Evolutionary conservation across 352 stramenopile genomes (phyloP), one percentile per base, ranked within the genome.

Genomic region (Phytophthora litchii): DNA sequence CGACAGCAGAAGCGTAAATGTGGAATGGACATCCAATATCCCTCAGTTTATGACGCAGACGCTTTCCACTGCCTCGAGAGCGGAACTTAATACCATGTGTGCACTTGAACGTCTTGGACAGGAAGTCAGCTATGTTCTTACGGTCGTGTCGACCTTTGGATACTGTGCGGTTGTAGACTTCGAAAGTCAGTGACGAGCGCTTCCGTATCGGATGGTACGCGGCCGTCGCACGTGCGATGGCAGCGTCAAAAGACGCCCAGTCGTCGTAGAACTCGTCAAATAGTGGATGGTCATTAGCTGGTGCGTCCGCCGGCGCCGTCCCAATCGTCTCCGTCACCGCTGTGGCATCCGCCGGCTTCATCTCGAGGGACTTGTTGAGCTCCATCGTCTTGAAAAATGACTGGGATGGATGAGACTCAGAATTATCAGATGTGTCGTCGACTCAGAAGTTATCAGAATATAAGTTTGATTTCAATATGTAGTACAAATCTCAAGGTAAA

Each of bases 121-220:
- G 47, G 53, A 83, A 92, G 40, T 92, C 83, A 17, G 83, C 80
- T 38, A 92, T 87, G 42, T 49, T 73, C 43, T 83, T 87, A 36
- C 83, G 79, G 62, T 92, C 80, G 46, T 92, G 83, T 13, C 78
- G 77, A 29, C 83, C 83, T 70, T 92, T 92, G 6, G 83, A 92
- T n/a, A 92, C 83, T 1, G 83, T 92, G 64, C 83, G 83, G 56
- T 92, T 92, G 76, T 92, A 92, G 23, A 92, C 83, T 50, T 92
- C 83, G 55, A 92, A 92, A 23, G 83, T 92, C 20, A 92, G 65
- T 43, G 79, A 90, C 59, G 83, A 92, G 59, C 83, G 80, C 66
- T 92, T 92, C 59, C 83, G 83, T 54, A 92, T 88, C 52, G 83
- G 83, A 58, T 92, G 83, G 64, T 88, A 75, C 35, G 72, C 67